Percentiles rank a stretch among this genome's conserved stretches.
Conservation (phyloP, 2,329 filamentous ascomycete species). For the Fonsecaea erecta region DNA sequence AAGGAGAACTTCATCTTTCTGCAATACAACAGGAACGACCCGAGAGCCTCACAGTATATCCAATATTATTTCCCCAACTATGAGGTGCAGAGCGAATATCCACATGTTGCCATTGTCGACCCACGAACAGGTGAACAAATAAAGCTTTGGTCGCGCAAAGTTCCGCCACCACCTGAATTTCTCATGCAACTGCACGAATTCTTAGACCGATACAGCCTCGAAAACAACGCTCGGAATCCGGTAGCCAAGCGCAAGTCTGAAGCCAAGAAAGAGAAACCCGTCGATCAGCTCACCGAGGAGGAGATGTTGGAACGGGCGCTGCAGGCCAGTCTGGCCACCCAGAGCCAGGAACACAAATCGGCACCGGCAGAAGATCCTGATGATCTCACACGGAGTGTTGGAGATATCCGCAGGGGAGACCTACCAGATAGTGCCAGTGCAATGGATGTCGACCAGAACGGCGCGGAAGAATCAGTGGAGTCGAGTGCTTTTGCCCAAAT, state of each 20-base stretch:
- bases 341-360: conserved; percentile 40
- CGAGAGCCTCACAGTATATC: conserved; percentile 76
- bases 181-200: conserved; percentile 92
- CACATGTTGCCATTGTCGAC: conserved; percentile 94
- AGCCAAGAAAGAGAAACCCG: conserved; percentile 69
- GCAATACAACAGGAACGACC: conserved; percentile 88
- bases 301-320: conserved; percentile 96
- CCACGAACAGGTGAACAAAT: conserved; percentile 95
- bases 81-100: conserved; percentile 87
- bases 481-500: conserved; percentile 69
- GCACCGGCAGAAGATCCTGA: conserved; percentile 75
- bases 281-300: conserved; percentile 91
- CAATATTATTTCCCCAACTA: conserved; percentile 85
- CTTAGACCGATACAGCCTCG: conserved; percentile 93
- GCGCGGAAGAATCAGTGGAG: conserved; percentile 41
- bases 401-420: conserved; percentile 60
- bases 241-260: conserved; percentile 79
- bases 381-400: conserved; percentile 73
- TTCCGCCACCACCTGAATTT: conserved; percentile 77
- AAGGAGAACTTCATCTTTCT: conserved; percentile 94
- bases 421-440: conserved; percentile 45
- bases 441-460: conserved; percentile 47
- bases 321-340: conserved; percentile 77
- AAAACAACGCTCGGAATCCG: conserved; percentile 86
- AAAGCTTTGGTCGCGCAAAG: conserved; percentile 89